Base-by-base conservation (phyloP, 208 protist species). In the Leishmania lainsoni region DNA sequence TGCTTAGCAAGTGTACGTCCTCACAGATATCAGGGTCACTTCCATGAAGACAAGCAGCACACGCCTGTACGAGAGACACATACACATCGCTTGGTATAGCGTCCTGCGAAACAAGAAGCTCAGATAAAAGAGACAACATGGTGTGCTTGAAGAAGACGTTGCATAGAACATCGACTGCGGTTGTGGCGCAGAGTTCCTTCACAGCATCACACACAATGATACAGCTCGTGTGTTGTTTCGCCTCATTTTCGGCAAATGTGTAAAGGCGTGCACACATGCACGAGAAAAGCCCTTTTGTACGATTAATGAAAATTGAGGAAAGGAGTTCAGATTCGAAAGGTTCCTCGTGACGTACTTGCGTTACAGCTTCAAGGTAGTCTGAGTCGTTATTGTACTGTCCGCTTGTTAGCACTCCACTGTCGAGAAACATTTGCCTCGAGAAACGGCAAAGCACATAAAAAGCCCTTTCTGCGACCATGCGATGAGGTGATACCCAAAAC, bases 181-280 rank as follows among this genome's bases (percentile, higher is more conserved):
- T 9, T 0, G 22, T 22, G 3, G 17, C n/a, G 48, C 72, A 76
- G 5, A 86, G 20, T 6, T 76, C 26, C 22, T 72, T 79, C 0
- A 82, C 56, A 22, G 82, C 72, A 29, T 86, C 82, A 39, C 78
- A 79, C 29, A 75, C 63, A 29, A 86, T 66, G 29, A 79, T 49
- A 35, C 4, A 59, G 26, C 39, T 72, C 5, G 63, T 14, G 1
- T 9, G 29, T 0, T 39, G 66, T 14, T 68, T 76, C 26, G 56
- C 10, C 2, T 39, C 65, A 29, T 52, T 61, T 39, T 71, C 20
- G 0, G 32, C 9, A 0, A 73, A 2, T 1, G 52, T 39, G 14
- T 45, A 56, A 39, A 86, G 59, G 32, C 78, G 59, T 22, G 16
- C 26, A 26, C 66, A 65, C 0, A 77, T n/a, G 26, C 49, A 77